Percentiles rank a stretch among this genome's conserved stretches.
phyloP scores from a whole-genome alignment of 768 basidiomycete species.

The Calvatia gigantea region DNA sequence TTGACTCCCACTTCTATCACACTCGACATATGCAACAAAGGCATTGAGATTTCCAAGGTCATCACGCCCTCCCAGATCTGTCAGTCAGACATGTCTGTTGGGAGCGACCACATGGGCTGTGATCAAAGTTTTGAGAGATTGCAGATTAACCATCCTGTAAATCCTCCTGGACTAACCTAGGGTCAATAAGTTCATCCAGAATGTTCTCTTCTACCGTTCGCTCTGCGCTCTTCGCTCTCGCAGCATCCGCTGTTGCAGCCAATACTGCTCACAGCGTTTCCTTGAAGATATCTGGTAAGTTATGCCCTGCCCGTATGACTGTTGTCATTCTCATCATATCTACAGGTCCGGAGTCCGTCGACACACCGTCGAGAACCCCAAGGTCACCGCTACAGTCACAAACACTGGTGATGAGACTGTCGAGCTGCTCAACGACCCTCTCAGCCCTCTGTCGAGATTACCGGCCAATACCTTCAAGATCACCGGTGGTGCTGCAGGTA shows the following conservation, averaged over 20 bases:
- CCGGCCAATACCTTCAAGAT: conserved; percentile 42
- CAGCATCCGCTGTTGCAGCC: neutral
- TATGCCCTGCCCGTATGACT: neutral
- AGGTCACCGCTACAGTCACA: conserved; percentile 36
- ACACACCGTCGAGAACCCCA: conserved; percentile 33
- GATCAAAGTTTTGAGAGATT: neutral
- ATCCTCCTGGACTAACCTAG: neutral
- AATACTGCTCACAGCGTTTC: conserved; percentile 8
- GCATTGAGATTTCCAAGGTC: neutral
- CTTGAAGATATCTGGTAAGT: conserved; percentile 6
- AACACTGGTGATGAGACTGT: conserved; percentile 46
- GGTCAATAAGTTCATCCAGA: neutral
- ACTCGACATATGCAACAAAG: neutral
- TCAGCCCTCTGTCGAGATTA: conserved; percentile 32
- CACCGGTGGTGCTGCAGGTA: conserved; percentile 26
- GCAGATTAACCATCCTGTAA: neutral
- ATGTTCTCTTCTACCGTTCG: conserved; percentile 9
- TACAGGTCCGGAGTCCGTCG: conserved; percentile 31
- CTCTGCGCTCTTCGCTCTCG: conserved; percentile 1
- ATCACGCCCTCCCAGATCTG: neutral
- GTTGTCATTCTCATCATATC: no score
- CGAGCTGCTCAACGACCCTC: conserved; percentile 44
- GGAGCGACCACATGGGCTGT: neutral
- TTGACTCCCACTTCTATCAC: neutral
- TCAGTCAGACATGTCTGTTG: neutral